phyloP scores from a whole-genome alignment of 208 protist genomes.

The Kentomonas sorsogonicus region DNA sequence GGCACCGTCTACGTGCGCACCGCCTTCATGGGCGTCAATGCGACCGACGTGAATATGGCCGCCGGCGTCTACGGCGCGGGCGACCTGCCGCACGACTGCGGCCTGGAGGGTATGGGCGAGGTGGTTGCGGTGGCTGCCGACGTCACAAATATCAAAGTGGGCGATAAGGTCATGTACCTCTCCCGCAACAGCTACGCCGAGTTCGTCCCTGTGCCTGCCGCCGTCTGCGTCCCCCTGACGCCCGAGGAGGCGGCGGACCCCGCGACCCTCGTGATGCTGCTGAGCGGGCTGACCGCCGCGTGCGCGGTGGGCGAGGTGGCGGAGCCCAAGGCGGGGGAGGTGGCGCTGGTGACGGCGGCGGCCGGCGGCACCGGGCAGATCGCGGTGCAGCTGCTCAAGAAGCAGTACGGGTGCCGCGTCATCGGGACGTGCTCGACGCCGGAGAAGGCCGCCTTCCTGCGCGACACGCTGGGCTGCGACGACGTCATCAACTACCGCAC shows the following conservation, averaged over 20 bases:
- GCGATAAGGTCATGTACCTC: neutral
- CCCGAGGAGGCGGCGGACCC: slow-evolving; percentile 22
- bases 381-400: slow-evolving; percentile 59
- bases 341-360: slow-evolving; percentile 17
- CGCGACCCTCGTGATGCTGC: slow-evolving; percentile 27
- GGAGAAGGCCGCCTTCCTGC: slow-evolving; percentile 45
- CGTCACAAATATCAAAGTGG: slow-evolving; percentile 18
- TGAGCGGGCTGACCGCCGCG: slow-evolving; percentile 70
- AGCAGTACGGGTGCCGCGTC: slow-evolving; percentile 39
- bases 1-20: slow-evolving; percentile 37
- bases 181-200: slow-evolving; percentile 4
- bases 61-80: slow-evolving; percentile 39
- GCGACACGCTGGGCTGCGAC: slow-evolving; percentile 45
- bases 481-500: slow-evolving; percentile 43
- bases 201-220: slow-evolving; percentile 12
- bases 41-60: slow-evolving; percentile 70
- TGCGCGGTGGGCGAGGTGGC: slow-evolving; percentile 52
- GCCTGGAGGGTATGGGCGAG: slow-evolving; percentile 67
- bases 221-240: slow-evolving; percentile 14
- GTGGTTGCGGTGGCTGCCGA: slow-evolving; percentile 40
- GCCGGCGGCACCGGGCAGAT: slow-evolving; percentile 53
- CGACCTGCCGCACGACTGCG: slow-evolving; percentile 58
- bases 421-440: slow-evolving; percentile 49
- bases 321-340: slow-evolving; percentile 14
- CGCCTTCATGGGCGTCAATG: slow-evolving; percentile 64